Evolutionary conservation across 2,329 filamentous ascomycete genomes (phyloP).

Genomic region (Colletotrichum lupini): DNA sequence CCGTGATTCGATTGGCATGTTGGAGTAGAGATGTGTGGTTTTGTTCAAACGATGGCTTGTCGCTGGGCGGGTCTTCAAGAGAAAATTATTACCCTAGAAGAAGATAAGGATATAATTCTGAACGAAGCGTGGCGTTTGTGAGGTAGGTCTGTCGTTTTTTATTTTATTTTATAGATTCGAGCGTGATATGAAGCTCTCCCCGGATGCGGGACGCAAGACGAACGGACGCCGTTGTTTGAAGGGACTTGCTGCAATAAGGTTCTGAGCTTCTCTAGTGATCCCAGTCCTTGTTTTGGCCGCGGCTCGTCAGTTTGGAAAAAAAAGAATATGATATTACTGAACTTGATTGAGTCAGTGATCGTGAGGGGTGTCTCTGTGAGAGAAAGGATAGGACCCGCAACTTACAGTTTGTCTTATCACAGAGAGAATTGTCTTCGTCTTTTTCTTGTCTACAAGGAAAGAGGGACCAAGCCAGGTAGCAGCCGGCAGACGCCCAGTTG

Average conservation of each 20-base stretch:
- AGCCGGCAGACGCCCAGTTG: background rate
- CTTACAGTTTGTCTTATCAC: background rate
- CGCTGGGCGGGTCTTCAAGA: no score
- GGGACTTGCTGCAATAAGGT: conserved; percentile 4
- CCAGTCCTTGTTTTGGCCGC: background rate
- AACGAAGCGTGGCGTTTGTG: no score
- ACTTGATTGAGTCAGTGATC: conserved; percentile 7
- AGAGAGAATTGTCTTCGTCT: background rate
- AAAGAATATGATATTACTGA: background rate
- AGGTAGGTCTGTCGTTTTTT: no score
- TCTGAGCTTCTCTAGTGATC: conserved; percentile 2
- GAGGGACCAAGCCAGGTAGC: background rate
- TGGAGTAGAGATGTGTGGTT: background rate
- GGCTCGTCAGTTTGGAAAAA: background rate
- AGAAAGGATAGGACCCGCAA: background rate
- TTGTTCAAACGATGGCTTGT: background rate
- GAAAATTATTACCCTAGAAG: background rate
- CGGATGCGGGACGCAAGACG: background rate
- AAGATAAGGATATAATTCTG: background rate
- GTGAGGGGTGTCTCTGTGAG: no score
- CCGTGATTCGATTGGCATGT: conserved; percentile 61
- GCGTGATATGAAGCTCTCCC: background rate
- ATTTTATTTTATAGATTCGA: no score
- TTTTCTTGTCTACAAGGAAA: background rate
- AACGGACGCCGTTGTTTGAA: background rate